Base-by-base conservation (phyloP, 2,329 filamentous ascomycete genomes). In the Sporothrix brasiliensis region DNA sequence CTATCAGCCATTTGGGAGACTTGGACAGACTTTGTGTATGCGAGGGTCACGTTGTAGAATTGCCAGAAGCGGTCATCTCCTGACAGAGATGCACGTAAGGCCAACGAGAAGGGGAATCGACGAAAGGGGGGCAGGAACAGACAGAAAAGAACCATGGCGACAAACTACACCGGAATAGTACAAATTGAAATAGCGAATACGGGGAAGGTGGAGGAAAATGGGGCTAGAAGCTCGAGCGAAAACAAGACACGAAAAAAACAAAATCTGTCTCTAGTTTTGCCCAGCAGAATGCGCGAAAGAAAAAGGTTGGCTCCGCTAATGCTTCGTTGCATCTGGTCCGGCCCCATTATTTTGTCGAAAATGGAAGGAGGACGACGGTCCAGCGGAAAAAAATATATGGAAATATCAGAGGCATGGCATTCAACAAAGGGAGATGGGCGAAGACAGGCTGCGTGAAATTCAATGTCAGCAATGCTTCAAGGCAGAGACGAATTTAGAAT, bases 221-320 rank as follows among this genome's bases (percentile, higher is more conserved):
- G 11, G 58, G 39, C 58, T 27, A 63, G 39, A 24, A 63, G n/a
- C 39, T 24, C 13, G 39, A 61, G 34, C 53, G 27, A 34, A 44
- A 39, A 44, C 56, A 24, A 61, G 6, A 61, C 39, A 39, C 34
- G 56, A 7, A 16, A 30, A 30, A 54, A 27, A 13, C 11, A 27
- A 41, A 60, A n/a, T 24, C n/a, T 61, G 14, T 10, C n/a, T 44
- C 39, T 61, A 24, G 2, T 24, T 61, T 24, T 16, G 56, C 44
- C n/a, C 39, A 61, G 34, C n/a, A 41, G 1, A 30, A 56, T 16
- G 58, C 27, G 60, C 4, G 41, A 65, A 65, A 49, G 24, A 65
- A 41, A 65, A 65, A 65, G 41, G 41, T 65, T 65, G 60, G 60
- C 60, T 49, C 60, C 60, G 60, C 60, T 30, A 30, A 30, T 49